These are phyloP conservation scores for Ophiorrhiza pumila DNA, from an alignment of 257 asterid species.

Conservation along the genomic window DNA sequence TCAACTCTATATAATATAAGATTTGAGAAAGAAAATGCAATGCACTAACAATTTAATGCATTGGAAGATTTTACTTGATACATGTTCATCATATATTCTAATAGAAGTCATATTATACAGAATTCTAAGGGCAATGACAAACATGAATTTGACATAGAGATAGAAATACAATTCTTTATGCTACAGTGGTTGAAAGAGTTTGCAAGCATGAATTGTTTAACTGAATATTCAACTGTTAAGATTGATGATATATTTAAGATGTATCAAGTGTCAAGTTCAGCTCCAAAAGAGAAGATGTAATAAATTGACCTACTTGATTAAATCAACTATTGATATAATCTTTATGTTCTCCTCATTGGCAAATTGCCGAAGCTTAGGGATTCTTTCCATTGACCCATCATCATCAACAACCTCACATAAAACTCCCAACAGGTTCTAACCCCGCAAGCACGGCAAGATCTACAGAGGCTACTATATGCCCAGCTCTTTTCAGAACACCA, in stretches of 20 bases:
- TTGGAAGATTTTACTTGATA: not conserved
- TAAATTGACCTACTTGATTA: conserved; percentile 61
- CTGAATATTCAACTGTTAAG: not conserved
- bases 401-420: conserved; percentile 93
- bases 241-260: not conserved
- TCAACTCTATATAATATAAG: not conserved
- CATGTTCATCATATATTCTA: not conserved
- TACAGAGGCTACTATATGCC: conserved; percentile 97
- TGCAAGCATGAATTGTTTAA: not conserved
- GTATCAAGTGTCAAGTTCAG: not conserved
- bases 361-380: conserved; percentile 74
- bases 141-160: not conserved
- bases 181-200: not conserved
- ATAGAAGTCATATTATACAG: not conserved
- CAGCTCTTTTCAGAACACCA: conserved; percentile 96
- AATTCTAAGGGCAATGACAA: not conserved
- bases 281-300: not conserved
- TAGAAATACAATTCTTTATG: not conserved
- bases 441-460: conserved; percentile 91
- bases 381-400: conserved; percentile 98
- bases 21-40: not conserved
- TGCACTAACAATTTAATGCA: not conserved
- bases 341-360: conserved; percentile 65
- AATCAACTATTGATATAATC: conserved; percentile 81
- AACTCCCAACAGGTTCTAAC: conserved; percentile 77